Evolutionary conservation across 805 yeast genomes (phyloP), one percentile per base, ranked within the genome.

Genomic region (Candida railenensis): DNA sequence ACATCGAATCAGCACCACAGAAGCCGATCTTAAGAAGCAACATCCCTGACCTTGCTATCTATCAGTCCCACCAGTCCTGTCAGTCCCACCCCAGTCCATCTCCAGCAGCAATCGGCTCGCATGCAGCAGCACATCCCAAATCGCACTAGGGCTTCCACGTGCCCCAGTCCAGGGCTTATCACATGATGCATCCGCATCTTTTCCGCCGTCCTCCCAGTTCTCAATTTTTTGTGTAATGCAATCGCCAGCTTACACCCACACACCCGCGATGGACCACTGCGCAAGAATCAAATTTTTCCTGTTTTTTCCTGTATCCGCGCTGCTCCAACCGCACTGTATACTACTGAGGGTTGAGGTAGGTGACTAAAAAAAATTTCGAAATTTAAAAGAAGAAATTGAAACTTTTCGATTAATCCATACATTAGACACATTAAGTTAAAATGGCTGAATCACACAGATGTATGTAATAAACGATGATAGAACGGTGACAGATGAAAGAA

Each of bases 371-470:
- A 36, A 36, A 36, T 15, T 36, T 36, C 34, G 19, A 18, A 20
- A 18, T 34, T 32, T 4, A 32, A 12, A 18, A 42, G 34, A 42
- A 22, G 22, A 40, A 32, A 18, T 42, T 42, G 34, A 37, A 25
- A 34, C 34, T 34, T 42, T 34, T 19, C 14, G 37, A 14, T 40
- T 25, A 42, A n/a, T 5, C 16, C 33, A 21, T 34, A 34, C 33
- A 16, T 32, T 40, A 42, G 45, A 42, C 33, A 42, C 38, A 49
- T 33, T 43, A 36, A 51, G 50, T 43, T 61, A 81, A 74, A 78
- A 89, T 89, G 96, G 90, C 96, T 81, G 96, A 88, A 83, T 85
- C 96, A 74, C 96, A 89, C 81, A 89, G 96, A 89, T 86, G 96
- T 88, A 89, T 77, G 96, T 87, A 61, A 12, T 12, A 36, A 18